phyloP scores from a whole-genome alignment of 257 asterid genomes.

The Solanum chiquidenum region DNA sequence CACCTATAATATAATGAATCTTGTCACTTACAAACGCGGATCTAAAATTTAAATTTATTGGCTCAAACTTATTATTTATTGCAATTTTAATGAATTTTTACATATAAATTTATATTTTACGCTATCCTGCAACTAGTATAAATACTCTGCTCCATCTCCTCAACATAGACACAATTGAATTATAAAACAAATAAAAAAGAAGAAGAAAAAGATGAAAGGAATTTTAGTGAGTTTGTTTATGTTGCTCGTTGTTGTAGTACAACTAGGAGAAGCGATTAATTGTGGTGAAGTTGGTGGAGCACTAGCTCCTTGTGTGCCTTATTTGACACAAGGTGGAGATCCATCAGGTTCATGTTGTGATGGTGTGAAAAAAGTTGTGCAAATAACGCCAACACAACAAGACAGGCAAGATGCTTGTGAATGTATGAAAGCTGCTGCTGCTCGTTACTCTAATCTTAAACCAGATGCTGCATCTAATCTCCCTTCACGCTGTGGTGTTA shows the following conservation, averaged over 20 bases:
- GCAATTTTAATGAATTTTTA: background rate
- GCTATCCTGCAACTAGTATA: background rate
- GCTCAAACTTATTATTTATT: background rate
- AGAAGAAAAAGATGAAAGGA: conserved; percentile 24
- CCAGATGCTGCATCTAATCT: conserved; percentile 38
- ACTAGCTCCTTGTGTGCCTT: conserved; percentile 28
- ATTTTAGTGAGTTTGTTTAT: conserved; percentile 4
- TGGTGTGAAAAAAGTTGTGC: conserved; percentile 20
- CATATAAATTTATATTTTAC: too few species aligned
- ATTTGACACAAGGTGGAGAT: conserved; percentile 28
- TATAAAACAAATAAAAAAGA: background rate
- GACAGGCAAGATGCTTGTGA: conserved; percentile 46
- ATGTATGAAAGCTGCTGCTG: conserved; percentile 45
- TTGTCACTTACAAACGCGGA: background rate
- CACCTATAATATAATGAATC: background rate
- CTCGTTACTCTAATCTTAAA: conserved; percentile 12
- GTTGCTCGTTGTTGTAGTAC: conserved; percentile 16
- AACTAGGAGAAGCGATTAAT: conserved; percentile 15
- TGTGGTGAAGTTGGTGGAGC: conserved; percentile 31
- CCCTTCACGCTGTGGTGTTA: conserved; percentile 43
- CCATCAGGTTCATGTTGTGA: conserved; percentile 29
- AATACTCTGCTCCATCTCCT: background rate
- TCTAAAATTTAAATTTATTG: too few species aligned
- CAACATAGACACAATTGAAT: background rate
- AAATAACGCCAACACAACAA: conserved; percentile 7